A percentile compares a stretch with the other conserved stretches of the same genome.
These are phyloP conservation scores for Sutorius australiensis DNA, from an alignment of 768 basidiomycete genomes.

Conservation along the genomic window DNA sequence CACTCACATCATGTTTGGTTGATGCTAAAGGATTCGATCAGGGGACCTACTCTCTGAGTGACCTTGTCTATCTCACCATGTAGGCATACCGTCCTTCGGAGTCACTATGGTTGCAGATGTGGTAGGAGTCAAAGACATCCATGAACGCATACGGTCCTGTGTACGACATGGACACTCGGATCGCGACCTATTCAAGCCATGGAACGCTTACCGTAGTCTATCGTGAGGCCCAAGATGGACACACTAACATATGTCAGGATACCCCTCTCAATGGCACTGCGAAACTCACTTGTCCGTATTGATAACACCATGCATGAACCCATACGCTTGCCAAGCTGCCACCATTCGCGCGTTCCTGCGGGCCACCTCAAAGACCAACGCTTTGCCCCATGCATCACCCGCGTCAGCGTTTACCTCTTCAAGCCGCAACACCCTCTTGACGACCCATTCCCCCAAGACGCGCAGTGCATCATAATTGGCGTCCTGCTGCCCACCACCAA, in stretches of 20 bases:
- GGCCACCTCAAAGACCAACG: constrained; percentile 73
- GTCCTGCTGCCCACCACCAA: constrained; percentile 74
- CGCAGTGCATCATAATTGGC: constrained; percentile 73
- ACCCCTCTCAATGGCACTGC: neutral
- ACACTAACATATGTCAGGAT: constrained; percentile 43
- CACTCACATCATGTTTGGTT: constrained; percentile 76
- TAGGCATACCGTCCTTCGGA: constrained; percentile 76
- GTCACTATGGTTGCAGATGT: constrained; percentile 92
- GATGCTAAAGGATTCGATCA: constrained; percentile 40
- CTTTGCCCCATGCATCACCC: constrained; percentile 65
- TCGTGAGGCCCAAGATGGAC: constrained; percentile 70
- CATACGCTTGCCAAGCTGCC: constrained; percentile 92
- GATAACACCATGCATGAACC: constrained; percentile 95
- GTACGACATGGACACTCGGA: neutral
- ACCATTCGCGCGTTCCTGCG: constrained; percentile 89
- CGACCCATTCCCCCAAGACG: constrained; percentile 73
- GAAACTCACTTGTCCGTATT: constrained; percentile 88
- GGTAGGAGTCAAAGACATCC: constrained; percentile 82
- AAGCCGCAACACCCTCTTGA: constrained; percentile 53
- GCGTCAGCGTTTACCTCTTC: constrained; percentile 34
- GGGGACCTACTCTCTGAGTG: neutral
- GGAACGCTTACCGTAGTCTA: constrained; percentile 58
- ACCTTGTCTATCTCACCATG: constrained; percentile 32
- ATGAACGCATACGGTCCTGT: constrained; percentile 90
- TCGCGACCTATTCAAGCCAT: neutral